phyloP scores from a whole-genome alignment of 1,139 yeast genomes.

The Eremothecium coryli region DNA sequence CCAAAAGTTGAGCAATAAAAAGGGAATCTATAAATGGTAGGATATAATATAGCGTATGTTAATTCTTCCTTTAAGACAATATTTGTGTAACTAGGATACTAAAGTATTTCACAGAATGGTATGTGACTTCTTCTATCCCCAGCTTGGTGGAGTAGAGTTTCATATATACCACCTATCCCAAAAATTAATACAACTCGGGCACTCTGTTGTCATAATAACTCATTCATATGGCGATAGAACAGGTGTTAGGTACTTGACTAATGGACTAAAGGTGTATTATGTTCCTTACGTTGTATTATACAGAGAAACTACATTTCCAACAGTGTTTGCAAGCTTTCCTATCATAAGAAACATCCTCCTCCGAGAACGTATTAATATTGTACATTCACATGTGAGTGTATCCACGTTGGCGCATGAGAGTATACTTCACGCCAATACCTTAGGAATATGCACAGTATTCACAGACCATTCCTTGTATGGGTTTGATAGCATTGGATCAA shows the following conservation, averaged over 20 bases:
- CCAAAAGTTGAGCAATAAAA: no score
- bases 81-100: no score
- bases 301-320: constrained; percentile 79
- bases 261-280: constrained; percentile 88
- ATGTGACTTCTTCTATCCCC: constrained; percentile 96
- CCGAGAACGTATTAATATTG: constrained; percentile 76
- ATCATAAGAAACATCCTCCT: constrained; percentile 74
- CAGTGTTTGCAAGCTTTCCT: constrained; percentile 84
- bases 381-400: constrained; percentile 92
- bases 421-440: constrained; percentile 77
- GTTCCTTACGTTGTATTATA: constrained; percentile 73
- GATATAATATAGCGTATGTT: no score
- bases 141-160: constrained; percentile 95
- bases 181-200: constrained; percentile 74
- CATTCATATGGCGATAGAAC: constrained; percentile 78
- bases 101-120: constrained; percentile 63
- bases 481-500: constrained; percentile 76
- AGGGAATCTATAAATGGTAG: no score
- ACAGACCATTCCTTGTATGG: constrained; percentile 97
- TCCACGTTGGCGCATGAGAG: constrained; percentile 86
- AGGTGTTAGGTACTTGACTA: constrained; percentile 75
- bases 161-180: constrained; percentile 82
- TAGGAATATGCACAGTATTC: constrained; percentile 86
- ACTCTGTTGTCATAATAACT: constrained; percentile 81
- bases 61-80: no score